phyloP scores from a whole-genome alignment of 2,329 filamentous ascomycete species.

The Hymenoscyphus linearis region DNA sequence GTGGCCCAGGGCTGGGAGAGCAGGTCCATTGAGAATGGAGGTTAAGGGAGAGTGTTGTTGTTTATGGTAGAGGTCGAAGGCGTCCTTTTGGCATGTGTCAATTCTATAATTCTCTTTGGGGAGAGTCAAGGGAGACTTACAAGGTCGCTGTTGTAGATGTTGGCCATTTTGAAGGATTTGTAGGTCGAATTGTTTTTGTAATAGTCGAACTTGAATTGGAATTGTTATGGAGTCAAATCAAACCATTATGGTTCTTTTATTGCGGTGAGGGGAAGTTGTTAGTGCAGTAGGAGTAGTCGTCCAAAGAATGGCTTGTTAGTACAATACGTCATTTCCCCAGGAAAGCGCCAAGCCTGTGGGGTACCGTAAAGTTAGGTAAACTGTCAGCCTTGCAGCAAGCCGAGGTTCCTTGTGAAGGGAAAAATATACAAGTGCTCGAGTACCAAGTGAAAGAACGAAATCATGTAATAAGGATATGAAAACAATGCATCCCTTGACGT shows the following conservation, averaged over 20 bases:
- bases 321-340: conserved; percentile 1
- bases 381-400: not conserved
- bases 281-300: not conserved
- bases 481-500: too few species aligned
- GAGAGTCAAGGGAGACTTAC: conserved; percentile 25
- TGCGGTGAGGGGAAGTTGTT: not conserved
- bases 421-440: too few species aligned
- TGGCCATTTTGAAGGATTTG: conserved; percentile 20
- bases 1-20: conserved; percentile 72
- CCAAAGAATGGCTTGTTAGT: not conserved
- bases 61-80: conserved; percentile 31
- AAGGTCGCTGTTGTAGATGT: conserved; percentile 40
- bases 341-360: not conserved
- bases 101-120: not conserved
- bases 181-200: not conserved
- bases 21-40: conserved; percentile 30
- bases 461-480: too few species aligned
- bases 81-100: conserved; percentile 21
- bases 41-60: conserved; percentile 33
- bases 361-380: not conserved
- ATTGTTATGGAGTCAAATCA: not conserved
- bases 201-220: not conserved
- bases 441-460: not conserved
- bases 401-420: not conserved
- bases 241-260: not conserved